A percentile compares a stretch with the other conserved stretches of the same genome.
Conservation (phyloP, 306 rosid genomes). For the Vigna nakashimae region DNA sequence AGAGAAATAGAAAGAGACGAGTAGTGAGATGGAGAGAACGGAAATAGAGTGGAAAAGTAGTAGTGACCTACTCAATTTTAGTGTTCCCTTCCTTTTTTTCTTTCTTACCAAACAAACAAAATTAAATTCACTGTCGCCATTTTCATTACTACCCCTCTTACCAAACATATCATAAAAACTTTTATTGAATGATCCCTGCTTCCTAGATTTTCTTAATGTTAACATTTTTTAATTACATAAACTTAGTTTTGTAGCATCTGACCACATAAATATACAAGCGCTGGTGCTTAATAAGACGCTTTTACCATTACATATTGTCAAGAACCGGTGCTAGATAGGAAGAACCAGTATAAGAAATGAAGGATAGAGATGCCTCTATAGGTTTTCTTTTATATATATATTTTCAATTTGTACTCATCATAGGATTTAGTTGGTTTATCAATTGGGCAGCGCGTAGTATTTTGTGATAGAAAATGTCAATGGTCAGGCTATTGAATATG, state of each 20-base stretch:
- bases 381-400: background rate
- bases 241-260: background rate
- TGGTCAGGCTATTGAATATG: slow-evolving; percentile 5
- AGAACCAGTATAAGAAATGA: background rate
- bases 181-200: background rate
- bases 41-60: too few species aligned
- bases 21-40: too few species aligned
- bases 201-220: background rate
- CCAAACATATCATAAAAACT: background rate
- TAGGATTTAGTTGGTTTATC: background rate
- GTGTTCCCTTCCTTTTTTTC: too few species aligned
- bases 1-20: too few species aligned
- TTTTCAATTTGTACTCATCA: background rate
- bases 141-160: too few species aligned
- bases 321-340: background rate
- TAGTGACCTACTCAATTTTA: too few species aligned
- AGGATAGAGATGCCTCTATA: background rate
- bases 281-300: background rate
- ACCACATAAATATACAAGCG: background rate
- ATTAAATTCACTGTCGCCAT: too few species aligned
- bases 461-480: slow-evolving; percentile 19
- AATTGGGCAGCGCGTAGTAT: background rate
- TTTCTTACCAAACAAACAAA: too few species aligned
- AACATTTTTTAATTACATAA: background rate
- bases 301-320: background rate